Evolutionary conservation across 75 land plant genomes (phyloP), one percentile per base, ranked within the genome.

Genomic region (Gnetum montanum): DNA sequence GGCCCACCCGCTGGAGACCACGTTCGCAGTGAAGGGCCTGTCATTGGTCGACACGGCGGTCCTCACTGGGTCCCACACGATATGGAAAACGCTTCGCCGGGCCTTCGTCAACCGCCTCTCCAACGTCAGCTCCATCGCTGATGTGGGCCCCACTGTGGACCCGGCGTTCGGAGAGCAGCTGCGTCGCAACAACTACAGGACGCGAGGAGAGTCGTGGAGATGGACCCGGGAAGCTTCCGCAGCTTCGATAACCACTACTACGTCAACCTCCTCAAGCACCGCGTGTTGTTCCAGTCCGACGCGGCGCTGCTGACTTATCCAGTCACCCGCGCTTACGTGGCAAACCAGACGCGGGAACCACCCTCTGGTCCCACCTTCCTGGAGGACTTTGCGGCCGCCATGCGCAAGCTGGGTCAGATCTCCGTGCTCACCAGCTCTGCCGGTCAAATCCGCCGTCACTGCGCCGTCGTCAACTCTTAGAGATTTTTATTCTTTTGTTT

Each of bases 261-360:
- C 76, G 54, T 57, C 25, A 70, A 64, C 19, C 56, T 87, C 4
- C 10, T 46, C n/a, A 68, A 74, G 51, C 67, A 79, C 19, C 62
- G 77, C 20, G 92, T 84, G 0, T 78, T 83, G 3, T 77, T 87
- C 55, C 55, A 58, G 2, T 70, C 76, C 1, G 92, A 87, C 54
- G 63, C 62, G 0, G 62, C 67, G 7, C 65, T 87, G 13, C 71
- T 71, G 29, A 16, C 49, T 7, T 70, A 83, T 43, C 1, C 22
- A 1, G 44, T 68, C 3, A 80, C 88, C 0, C 61, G 44, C 16
- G 64, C 73, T 13, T 70, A 65, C 34, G 70, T 87, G 1, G 8
- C 16, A 0, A 12, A 30, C 8, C 70, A 62, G 22, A 48, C 59
- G 1, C 34, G 6, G 34, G 37, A 57, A 50, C 13, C 34, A 15